These are phyloP conservation scores for Trichoderma reesei DNA, from an alignment of 495 filamentous ascomycete genomes.

Conservation along the genomic window DNA sequence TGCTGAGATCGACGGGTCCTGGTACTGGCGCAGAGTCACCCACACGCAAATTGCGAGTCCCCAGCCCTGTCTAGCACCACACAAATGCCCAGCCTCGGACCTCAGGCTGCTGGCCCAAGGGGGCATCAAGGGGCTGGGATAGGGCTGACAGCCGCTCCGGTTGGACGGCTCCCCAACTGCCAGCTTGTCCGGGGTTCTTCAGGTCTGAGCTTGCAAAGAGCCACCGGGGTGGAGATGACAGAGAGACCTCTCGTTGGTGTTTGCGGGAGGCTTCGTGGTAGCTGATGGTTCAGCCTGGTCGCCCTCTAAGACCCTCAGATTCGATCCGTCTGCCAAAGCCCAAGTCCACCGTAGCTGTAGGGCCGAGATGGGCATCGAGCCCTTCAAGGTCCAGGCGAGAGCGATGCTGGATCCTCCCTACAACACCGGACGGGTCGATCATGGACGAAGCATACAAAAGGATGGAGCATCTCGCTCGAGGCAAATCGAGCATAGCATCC, in stretches of 20 bases:
- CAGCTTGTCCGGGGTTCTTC: conserved; percentile 6
- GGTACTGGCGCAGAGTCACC: conserved; percentile 3
- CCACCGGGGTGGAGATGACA: not conserved
- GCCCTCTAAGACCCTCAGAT: conserved; percentile 4
- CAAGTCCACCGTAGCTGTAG: conserved; percentile 6
- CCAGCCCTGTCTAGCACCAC: not conserved
- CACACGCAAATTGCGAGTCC: not conserved
- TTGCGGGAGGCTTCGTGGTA: not conserved
- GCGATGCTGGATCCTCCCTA: conserved; percentile 3
- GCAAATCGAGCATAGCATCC: not conserved
- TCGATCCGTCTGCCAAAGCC: not conserved
- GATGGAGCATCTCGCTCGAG: conserved; percentile 2
- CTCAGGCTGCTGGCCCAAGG: not conserved
- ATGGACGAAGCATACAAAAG: conserved; percentile 4
- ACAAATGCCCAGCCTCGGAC: not conserved
- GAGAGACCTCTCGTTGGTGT: conserved; percentile 7
- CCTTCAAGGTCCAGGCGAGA: not conserved
- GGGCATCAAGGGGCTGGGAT: conserved; percentile 1
- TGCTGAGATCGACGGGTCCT: conserved; percentile 1
- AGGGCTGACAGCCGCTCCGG: conserved; percentile 2
- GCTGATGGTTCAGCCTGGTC: conserved; percentile 8
- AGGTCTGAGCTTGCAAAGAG: conserved; percentile 6
- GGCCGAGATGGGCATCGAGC: conserved; percentile 1
- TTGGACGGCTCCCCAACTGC: conserved; percentile 6
- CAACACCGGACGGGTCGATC: not conserved